A percentile compares a stretch with the other conserved stretches of the same genome.
These are phyloP conservation scores for Geotrichum klebahnii DNA, from an alignment of 1,139 yeast genomes.

Conservation along the genomic window DNA sequence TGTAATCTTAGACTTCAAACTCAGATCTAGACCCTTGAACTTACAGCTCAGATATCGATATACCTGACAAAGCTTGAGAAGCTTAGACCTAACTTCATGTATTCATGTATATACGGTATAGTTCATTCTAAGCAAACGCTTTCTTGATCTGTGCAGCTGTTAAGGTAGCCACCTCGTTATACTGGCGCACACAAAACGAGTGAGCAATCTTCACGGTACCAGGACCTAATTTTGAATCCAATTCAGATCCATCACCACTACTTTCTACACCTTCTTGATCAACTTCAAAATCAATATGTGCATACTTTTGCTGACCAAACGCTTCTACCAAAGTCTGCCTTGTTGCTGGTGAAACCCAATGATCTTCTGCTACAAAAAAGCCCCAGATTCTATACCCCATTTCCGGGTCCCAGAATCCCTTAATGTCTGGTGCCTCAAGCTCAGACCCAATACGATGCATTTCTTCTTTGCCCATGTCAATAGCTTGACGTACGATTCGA, in stretches of 20 bases:
- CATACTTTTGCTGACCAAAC: constrained; percentile 39
- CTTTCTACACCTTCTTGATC: constrained; percentile 30
- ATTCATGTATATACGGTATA: too few species aligned
- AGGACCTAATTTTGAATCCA: too few species aligned
- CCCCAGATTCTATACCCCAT: constrained; percentile 47
- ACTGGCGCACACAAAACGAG: constrained; percentile 56
- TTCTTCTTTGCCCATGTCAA: constrained; percentile 58
- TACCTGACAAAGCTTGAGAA: too few species aligned
- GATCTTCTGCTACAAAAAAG: constrained; percentile 54
- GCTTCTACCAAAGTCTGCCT: constrained; percentile 43
- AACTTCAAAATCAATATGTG: constrained; percentile 34
- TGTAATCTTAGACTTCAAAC: too few species aligned
- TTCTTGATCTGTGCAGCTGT: constrained; percentile 34
- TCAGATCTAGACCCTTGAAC: too few species aligned
- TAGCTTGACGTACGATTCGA: constrained; percentile 48
- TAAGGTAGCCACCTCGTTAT: constrained; percentile 48
- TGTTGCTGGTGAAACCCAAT: constrained; percentile 56
- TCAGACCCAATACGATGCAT: constrained; percentile 45
- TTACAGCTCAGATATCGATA: too few species aligned
- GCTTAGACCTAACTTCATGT: too few species aligned
- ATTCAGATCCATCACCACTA: too few species aligned
- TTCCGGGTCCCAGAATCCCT: constrained; percentile 47
- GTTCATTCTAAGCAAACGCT: too few species aligned
- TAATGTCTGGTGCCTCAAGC: constrained; percentile 43
- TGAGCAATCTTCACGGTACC: constrained; percentile 46